A percentile compares a stretch with the other conserved stretches of the same genome.
These are phyloP conservation scores for Nakaseomyces kungkrabaensis DNA, from an alignment of 1,139 yeast species.

Conservation along the genomic window DNA sequence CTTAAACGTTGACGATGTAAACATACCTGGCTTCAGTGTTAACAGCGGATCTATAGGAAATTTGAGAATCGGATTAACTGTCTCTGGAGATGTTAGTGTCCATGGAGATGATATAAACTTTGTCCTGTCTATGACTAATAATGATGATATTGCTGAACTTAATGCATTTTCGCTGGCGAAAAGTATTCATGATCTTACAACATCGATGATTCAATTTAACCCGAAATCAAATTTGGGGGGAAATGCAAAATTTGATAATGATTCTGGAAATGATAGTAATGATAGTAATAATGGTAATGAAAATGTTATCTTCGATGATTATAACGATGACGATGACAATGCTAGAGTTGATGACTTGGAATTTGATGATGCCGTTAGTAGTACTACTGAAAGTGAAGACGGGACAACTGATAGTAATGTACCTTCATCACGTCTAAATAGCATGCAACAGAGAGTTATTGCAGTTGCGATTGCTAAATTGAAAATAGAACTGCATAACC, in stretches of 20 bases:
- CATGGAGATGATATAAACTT: conserved; percentile 51
- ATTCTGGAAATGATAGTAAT: conserved; percentile 10
- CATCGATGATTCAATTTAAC: conserved; percentile 42
- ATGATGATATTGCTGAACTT: neutral
- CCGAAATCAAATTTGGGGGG: conserved; percentile 9
- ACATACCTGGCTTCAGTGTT: conserved; percentile 57
- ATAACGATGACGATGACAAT: neutral
- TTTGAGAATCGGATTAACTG: conserved; percentile 42
- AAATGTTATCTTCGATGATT: neutral
- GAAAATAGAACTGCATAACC: conserved; percentile 16
- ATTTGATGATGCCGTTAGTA: neutral
- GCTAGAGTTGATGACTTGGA: neutral
- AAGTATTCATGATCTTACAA: conserved; percentile 56
- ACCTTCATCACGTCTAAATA: conserved; percentile 14
- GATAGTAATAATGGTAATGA: conserved; percentile 5
- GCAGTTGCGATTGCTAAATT: conserved; percentile 27
- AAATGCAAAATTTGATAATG: conserved; percentile 14
- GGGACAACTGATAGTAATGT: neutral
- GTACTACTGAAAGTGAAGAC: conserved; percentile 1
- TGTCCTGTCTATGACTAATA: conserved; percentile 31
- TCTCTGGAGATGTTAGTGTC: conserved; percentile 58
- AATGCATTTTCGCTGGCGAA: conserved; percentile 41
- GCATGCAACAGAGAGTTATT: conserved; percentile 26
- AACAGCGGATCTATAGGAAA: conserved; percentile 53
- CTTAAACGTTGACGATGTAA: conserved; percentile 63